phyloP scores from a whole-genome alignment of 2,329 filamentous ascomycete species.

The Alternaria rosae region DNA sequence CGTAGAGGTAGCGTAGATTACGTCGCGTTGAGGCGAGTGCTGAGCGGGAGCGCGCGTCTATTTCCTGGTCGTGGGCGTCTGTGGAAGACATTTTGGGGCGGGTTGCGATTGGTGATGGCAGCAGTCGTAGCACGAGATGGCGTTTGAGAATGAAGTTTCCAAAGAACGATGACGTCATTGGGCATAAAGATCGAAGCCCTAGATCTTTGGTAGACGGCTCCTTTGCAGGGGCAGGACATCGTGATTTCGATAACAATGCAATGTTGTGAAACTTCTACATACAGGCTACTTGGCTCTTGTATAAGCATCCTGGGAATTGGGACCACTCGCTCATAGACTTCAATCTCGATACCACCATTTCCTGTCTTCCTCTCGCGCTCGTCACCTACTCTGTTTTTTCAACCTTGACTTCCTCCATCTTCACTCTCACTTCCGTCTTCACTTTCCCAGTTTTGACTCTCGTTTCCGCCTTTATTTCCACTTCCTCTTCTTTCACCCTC shows the following conservation, averaged over 20 bases:
- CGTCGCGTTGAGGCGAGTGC: conserved; percentile 38
- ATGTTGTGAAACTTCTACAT: not conserved
- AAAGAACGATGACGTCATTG: not conserved
- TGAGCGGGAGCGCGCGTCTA: conserved; percentile 32
- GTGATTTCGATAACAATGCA: not conserved
- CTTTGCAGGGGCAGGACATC: too few species aligned
- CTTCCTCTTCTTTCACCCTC: not conserved
- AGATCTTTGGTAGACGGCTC: too few species aligned
- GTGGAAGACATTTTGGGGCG: conserved; percentile 5
- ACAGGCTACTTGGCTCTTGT: not conserved
- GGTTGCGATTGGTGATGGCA: not conserved
- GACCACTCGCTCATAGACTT: not conserved
- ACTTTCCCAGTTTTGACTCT: not conserved
- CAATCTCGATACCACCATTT: not conserved
- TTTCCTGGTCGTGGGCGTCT: conserved; percentile 13
- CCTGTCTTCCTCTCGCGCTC: not conserved
- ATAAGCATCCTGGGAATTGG: not conserved
- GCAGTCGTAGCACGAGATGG: not conserved
- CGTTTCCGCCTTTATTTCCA: not conserved
- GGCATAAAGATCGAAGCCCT: not conserved
- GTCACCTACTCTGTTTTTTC: not conserved
- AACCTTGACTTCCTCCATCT: not conserved
- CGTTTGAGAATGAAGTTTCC: not conserved
- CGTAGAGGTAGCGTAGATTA: conserved; percentile 49
- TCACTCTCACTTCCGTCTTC: not conserved